Percentiles rank a stretch among this genome's conserved stretches.
These are phyloP conservation scores for Creolimax fragrantissima DNA, from an alignment of 78 protist genomes.

Conservation along the genomic window DNA sequence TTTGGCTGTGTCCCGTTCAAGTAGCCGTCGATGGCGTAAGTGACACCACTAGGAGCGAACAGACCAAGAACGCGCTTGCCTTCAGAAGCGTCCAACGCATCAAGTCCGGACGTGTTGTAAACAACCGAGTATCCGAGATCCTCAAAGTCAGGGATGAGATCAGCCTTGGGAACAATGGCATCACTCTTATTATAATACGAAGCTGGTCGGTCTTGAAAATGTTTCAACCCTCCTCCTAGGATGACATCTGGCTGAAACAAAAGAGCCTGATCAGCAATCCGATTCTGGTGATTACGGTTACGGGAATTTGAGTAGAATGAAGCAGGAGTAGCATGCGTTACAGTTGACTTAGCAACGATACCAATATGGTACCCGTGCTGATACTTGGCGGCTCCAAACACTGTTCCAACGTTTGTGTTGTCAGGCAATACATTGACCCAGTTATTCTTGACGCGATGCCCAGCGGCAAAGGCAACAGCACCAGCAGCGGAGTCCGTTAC, in stretches of 20 bases:
- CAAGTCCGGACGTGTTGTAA: not conserved
- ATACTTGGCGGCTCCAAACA: constrained; percentile 6
- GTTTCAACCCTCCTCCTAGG: constrained; percentile 5
- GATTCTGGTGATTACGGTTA: not conserved
- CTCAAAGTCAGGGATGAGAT: not conserved
- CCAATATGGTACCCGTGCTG: constrained; percentile 8
- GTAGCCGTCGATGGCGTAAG: not conserved
- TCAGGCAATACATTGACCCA: constrained; percentile 14
- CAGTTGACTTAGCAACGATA: not conserved
- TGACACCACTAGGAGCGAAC: not conserved
- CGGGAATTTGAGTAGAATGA: not conserved
- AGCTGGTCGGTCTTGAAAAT: constrained; percentile 6
- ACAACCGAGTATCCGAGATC: not conserved
- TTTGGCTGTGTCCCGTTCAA: not conserved
- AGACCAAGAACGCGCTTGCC: not conserved
- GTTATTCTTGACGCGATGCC: not conserved
- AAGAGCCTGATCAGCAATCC: constrained; percentile 10
- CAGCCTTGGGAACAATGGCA: not conserved
- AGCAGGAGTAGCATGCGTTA: constrained; percentile 32
- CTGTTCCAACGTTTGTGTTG: not conserved
- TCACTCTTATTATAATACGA: not conserved
- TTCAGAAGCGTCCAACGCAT: not conserved
- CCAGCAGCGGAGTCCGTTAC: constrained; percentile 14
- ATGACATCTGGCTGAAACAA: not conserved
- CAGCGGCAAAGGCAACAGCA: not conserved